These are phyloP conservation scores for Polygonum aviculare DNA, from an alignment of 148 eudicot genomes.

Conservation along the genomic window DNA sequence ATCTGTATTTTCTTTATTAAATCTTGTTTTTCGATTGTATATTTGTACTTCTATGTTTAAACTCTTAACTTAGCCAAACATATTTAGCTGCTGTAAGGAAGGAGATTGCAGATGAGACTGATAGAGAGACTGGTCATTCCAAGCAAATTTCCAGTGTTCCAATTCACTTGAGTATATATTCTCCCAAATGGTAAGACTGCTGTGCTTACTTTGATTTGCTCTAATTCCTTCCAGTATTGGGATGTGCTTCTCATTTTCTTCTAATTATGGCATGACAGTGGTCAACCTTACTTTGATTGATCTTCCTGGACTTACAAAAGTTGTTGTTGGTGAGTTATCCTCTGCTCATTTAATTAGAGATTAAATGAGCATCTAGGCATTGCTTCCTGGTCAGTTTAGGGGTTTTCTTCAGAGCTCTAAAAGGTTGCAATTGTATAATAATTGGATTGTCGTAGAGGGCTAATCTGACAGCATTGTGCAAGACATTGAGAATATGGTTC, in stretches of 20 bases:
- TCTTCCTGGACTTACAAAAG: conserved; percentile 11
- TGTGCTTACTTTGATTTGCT: background rate
- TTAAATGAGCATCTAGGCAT: background rate
- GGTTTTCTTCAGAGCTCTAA: background rate
- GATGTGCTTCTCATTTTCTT: background rate
- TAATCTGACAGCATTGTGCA: conserved; percentile 34
- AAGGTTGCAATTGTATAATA: background rate
- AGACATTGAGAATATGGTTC: conserved; percentile 46
- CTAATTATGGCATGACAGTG: conserved; percentile 10
- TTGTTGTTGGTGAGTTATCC: conserved; percentile 8
- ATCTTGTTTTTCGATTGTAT: background rate
- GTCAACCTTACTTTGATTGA: conserved; percentile 4
- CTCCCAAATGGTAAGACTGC: conserved; percentile 54
- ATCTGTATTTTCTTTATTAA: background rate
- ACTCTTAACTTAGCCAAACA: background rate
- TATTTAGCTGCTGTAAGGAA: conserved; percentile 82
- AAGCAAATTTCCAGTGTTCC: conserved; percentile 87
- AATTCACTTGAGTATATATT: conserved; percentile 87
- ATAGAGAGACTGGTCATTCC: conserved; percentile 87
- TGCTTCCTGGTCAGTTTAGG: background rate
- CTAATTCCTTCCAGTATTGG: background rate
- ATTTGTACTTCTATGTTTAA: too few species aligned
- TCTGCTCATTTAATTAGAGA: background rate
- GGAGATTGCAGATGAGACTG: conserved; percentile 95
- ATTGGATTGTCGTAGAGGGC: conserved; percentile 49